Evolutionary conservation across 257 asterid genomes (phyloP).

Genomic region (Solanum virginianum): DNA sequence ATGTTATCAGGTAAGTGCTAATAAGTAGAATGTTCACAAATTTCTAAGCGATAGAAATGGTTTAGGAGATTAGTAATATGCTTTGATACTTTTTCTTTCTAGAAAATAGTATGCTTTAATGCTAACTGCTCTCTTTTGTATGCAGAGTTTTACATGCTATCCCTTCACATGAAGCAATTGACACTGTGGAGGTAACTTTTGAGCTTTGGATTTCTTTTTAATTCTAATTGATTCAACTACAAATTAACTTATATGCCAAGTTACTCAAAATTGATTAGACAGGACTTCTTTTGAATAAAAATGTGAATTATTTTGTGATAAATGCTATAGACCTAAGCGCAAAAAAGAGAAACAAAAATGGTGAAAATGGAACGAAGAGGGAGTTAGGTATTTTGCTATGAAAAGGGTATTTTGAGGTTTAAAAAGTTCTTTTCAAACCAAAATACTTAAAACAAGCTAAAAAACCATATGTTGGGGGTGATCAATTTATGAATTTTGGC

Average conservation of each 20-base stretch:
- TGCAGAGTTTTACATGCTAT: conserved; percentile 92
- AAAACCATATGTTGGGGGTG: background rate
- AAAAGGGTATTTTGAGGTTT: background rate
- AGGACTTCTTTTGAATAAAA: background rate
- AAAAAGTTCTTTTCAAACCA: background rate
- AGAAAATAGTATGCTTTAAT: background rate
- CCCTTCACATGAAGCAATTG: conserved; percentile 93
- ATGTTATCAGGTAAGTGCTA: background rate
- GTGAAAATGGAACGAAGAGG: background rate
- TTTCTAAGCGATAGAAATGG: background rate
- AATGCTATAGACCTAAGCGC: background rate
- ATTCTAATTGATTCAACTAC: background rate
- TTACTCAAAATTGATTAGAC: background rate
- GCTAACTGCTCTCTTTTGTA: background rate
- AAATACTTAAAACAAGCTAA: background rate
- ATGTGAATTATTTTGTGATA: background rate
- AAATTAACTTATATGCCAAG: background rate
- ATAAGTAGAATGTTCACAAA: background rate
- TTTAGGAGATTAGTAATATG: background rate
- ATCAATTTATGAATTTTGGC: background rate
- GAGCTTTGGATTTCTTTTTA: background rate
- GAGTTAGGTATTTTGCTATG: background rate
- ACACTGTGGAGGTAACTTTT: conserved; percentile 75
- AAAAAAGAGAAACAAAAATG: background rate
- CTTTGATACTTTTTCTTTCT: background rate